Conservation (phyloP, 2,329 filamentous ascomycete genomes). For the Ascochyta koolunga region DNA sequence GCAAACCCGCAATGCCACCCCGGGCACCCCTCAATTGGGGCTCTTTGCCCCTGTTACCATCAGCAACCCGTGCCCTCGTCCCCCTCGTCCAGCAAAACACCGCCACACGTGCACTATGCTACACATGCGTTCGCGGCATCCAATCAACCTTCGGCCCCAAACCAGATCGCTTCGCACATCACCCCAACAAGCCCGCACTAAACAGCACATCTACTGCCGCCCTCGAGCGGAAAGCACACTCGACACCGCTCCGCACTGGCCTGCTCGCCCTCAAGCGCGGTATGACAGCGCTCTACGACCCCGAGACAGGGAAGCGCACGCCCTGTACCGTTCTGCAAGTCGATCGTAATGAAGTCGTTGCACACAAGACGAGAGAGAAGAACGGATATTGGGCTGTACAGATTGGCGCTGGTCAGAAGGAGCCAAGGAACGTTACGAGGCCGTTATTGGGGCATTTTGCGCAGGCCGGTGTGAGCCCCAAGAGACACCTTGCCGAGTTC, state of each 20-base stretch:
- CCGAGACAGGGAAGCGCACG: conserved; percentile 74
- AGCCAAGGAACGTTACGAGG: conserved; percentile 76
- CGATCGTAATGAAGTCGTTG: conserved; percentile 87
- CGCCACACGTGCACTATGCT: conserved; percentile 21
- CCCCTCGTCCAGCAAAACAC: conserved; percentile 24
- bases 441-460: conserved; percentile 89
- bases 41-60: conserved; percentile 37
- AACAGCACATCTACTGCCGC: conserved; percentile 64
- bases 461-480: conserved; percentile 79
- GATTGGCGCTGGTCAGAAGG: conserved; percentile 77
- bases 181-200: conserved; percentile 58
- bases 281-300: conserved; percentile 89
- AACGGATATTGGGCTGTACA: conserved; percentile 97
- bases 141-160: conserved; percentile 62
- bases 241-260: conserved; percentile 73
- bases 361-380: conserved; percentile 77
- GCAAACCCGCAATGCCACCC: conserved; percentile 40
- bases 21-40: conserved; percentile 44
- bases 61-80: conserved; percentile 32
- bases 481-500: conserved; percentile 85
- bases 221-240: conserved; percentile 62
- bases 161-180: conserved; percentile 60
- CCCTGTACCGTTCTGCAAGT: conserved; percentile 93
- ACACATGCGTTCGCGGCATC: conserved; percentile 51
- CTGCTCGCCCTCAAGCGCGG: conserved; percentile 90